Conservation (phyloP, 2,329 filamentous ascomycete genomes). For the Juglanconis juglandina region DNA sequence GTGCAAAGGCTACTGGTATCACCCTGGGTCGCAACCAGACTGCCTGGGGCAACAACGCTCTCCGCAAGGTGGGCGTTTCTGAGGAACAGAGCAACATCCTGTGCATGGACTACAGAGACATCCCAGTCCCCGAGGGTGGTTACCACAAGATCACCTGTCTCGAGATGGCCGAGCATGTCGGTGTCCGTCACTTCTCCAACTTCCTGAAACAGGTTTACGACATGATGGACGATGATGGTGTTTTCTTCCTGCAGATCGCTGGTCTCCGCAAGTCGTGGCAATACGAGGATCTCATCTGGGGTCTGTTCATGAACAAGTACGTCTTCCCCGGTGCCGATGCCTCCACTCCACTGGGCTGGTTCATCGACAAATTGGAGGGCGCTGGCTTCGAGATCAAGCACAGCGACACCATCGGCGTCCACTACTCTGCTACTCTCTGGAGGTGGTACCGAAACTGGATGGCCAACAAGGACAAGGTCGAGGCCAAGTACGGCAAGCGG, state of each 20-base stretch:
- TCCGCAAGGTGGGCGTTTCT: conserved; percentile 75
- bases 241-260: conserved; percentile 94
- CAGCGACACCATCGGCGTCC: conserved; percentile 89
- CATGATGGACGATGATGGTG: conserved; percentile 94
- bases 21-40: conserved; percentile 96
- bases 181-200: conserved; percentile 77
- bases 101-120: conserved; percentile 97
- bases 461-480: conserved; percentile 85
- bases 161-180: conserved; percentile 98
- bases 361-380: conserved; percentile 78
- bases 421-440: conserved; percentile 96
- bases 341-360: conserved; percentile 85
- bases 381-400: conserved; percentile 88
- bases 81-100: conserved; percentile 89
- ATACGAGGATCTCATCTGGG: conserved; percentile 97
- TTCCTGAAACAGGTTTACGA: conserved; percentile 87
- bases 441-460: conserved; percentile 99
- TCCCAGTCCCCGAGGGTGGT: conserved; percentile 70
- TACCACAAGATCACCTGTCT: conserved; percentile 97
- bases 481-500: conserved; percentile 88
- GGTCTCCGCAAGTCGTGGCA: conserved; percentile 94
- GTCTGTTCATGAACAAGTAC: conserved; percentile 99
- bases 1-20: conserved; percentile 76
- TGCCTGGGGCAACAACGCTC: conserved; percentile 88
- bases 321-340: conserved; percentile 96